Evolutionary conservation across 805 yeast species (phyloP), one percentile per base, ranked within the genome.

Genomic region (Cyberlindnera xylosilytica): DNA sequence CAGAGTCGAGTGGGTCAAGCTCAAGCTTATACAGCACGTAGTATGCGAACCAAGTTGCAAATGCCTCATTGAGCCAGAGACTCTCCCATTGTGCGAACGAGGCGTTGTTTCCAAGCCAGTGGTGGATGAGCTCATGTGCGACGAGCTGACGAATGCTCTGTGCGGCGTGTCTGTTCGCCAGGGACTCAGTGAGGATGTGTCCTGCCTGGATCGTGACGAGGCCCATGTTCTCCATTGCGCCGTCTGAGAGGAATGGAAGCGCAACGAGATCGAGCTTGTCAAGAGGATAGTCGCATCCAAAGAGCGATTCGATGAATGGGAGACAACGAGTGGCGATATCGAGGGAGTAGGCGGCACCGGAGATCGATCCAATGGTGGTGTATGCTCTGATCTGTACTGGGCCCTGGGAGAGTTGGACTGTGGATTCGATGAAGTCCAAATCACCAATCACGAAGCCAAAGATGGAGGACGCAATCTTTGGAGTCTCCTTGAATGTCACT

Each of bases 211-310:
- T 69, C 2, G 83, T 76, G 38, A 86, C 70, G 63, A 83, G 62
- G 4, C 87, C 85, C 76, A 83, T 81, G 58, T 85, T 84, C 58
- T 86, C 95, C 80, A 83, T 85, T 2, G 87, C 95, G 45, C 86
- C 85, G 57, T 84, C 91, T 22, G 79, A 71, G 42, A 86, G 65
- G 52, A 79, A 82, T 9, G 93, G 93, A 8, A 86, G 60, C 1
- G 85, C 76, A 4, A 81, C 76, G 36, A 86, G 63, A 56, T 85
- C 93, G 20, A 86, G 61, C 51, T 86, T 85, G 2, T 69, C 63
- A 44, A 82, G 62, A 1, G 91, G 91, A 53, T 71, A 83, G 1
- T 55, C 50, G 11, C 52, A 53, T 1, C 69, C 66, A 38, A 83
- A 72, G 24, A 69, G 65, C 0, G 58, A 36, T 38, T 70, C 78